Evolutionary conservation across 805 yeast species (phyloP).

Genomic region (Teunomyces lycoperdinae): DNA sequence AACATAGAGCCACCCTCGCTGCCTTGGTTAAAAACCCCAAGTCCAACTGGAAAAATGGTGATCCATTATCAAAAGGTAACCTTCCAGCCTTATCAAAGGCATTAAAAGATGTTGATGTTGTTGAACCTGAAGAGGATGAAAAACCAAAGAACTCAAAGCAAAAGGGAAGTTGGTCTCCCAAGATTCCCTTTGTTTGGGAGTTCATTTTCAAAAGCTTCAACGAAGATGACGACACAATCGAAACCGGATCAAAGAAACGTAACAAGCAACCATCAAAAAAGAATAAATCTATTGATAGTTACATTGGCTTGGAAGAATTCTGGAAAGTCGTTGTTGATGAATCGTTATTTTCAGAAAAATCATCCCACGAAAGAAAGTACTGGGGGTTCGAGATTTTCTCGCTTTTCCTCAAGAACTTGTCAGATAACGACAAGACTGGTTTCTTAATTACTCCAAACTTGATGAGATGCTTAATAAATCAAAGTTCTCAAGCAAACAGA

Average conservation of each 20-base stretch:
- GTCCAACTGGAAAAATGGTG: slow-evolving; percentile 61
- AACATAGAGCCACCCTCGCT: slow-evolving; percentile 13
- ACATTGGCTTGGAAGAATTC: slow-evolving; percentile 51
- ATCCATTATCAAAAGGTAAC: slow-evolving; percentile 75
- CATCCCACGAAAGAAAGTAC: slow-evolving; percentile 83
- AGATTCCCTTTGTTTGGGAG: slow-evolving; percentile 75
- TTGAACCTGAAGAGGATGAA: slow-evolving; percentile 30
- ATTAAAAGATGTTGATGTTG: slow-evolving; percentile 53
- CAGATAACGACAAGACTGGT: slow-evolving; percentile 15
- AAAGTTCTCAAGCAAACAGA: slow-evolving; percentile 63
- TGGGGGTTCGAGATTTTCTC: slow-evolving; percentile 79
- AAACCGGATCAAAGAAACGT: slow-evolving; percentile 34
- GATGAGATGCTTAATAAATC: slow-evolving; percentile 72
- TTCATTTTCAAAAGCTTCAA: slow-evolving; percentile 48
- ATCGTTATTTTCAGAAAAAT: slow-evolving; percentile 66
- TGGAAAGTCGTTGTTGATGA: slow-evolving; percentile 83
- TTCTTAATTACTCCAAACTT: slow-evolving; percentile 60
- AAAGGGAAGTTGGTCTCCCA: slow-evolving; percentile 71
- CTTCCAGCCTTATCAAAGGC: slow-evolving; percentile 58
- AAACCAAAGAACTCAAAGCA: slow-evolving; percentile 39
- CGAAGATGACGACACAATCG: slow-evolving; percentile 16
- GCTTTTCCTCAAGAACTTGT: slow-evolving; percentile 35
- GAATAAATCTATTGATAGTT: slow-evolving; percentile 15
- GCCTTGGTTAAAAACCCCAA: slow-evolving; percentile 12
- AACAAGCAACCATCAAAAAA: slow-evolving; percentile 26